A percentile compares a stretch with the other conserved stretches of the same genome.
These are phyloP conservation scores for Wickerhamia fluorescens DNA, from an alignment of 805 yeast species.

Conservation along the genomic window DNA sequence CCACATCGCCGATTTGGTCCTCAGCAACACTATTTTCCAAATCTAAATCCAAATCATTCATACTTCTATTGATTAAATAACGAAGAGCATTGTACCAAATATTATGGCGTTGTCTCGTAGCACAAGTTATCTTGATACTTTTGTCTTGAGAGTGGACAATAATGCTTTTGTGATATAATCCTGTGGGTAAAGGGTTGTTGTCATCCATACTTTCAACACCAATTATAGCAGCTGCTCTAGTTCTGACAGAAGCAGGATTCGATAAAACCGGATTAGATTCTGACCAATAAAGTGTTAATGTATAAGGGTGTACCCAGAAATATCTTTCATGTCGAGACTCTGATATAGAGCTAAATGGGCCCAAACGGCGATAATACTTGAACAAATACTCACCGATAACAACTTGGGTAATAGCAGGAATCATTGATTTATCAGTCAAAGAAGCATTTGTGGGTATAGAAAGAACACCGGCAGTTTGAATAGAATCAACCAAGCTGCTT, in stretches of 20 bases:
- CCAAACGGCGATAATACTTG: slow-evolving; percentile 77
- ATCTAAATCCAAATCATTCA: slow-evolving; percentile 49
- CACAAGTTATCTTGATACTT: slow-evolving; percentile 74
- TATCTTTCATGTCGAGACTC: slow-evolving; percentile 84
- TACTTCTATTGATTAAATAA: slow-evolving; percentile 60
- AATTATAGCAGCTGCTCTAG: slow-evolving; percentile 74
- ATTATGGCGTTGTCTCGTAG: slow-evolving; percentile 80
- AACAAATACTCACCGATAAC: slow-evolving; percentile 86
- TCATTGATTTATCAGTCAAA: slow-evolving; percentile 61
- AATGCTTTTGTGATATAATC: slow-evolving; percentile 78
- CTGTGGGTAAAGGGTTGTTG: slow-evolving; percentile 82
- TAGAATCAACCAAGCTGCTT: slow-evolving; percentile 24
- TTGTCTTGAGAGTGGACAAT: slow-evolving; percentile 63
- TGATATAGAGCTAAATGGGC: slow-evolving; percentile 66
- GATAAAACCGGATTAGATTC: slow-evolving; percentile 67
- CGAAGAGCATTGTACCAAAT: slow-evolving; percentile 84
- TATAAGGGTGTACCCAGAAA: slow-evolving; percentile 96
- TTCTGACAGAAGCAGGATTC: slow-evolving; percentile 57
- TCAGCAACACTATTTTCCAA: slow-evolving; percentile 18
- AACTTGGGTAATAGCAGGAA: slow-evolving; percentile 84
- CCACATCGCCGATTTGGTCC: slow-evolving; percentile 9
- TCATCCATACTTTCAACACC: slow-evolving; percentile 78
- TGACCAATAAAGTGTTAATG: slow-evolving; percentile 87
- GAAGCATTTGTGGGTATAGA: slow-evolving; percentile 59
- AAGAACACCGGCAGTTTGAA: slow-evolving; percentile 25